Conservation (phyloP, 2,329 filamentous ascomycete genomes). For the Ceratocystis cacaofunesta region DNA sequence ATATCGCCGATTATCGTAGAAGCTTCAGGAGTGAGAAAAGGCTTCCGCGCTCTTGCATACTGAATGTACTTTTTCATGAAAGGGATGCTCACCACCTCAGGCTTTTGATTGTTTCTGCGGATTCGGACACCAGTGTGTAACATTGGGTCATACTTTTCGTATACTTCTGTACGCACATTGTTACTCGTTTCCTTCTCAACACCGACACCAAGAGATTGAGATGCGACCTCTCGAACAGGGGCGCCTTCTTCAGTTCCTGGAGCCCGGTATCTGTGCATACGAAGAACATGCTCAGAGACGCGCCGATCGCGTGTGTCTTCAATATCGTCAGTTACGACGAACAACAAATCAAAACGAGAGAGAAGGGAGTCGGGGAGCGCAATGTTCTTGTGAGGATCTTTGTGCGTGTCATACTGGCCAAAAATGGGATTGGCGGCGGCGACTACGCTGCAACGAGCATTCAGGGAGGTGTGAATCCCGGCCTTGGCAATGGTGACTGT, state of each 20-base stretch:
- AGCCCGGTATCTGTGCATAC: constrained; percentile 92
- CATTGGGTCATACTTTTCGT: constrained; percentile 93
- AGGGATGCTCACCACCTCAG: constrained; percentile 83
- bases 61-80: constrained; percentile 99
- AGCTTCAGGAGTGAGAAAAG: constrained; percentile 76
- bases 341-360: constrained; percentile 95
- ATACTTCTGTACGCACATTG: constrained; percentile 72
- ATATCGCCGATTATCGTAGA: constrained; percentile 82
- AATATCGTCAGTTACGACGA: constrained; percentile 96
- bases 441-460: constrained; percentile 90
- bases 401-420: constrained; percentile 95
- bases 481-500: constrained; percentile 98
- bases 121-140: constrained; percentile 79
- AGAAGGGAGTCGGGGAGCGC: constrained; percentile 89
- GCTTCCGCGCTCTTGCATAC: constrained; percentile 88
- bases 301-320: constrained; percentile 83
- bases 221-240: constrained; percentile 74
- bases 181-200: constrained; percentile 59
- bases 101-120: constrained; percentile 60
- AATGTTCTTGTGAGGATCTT: constrained; percentile 97
- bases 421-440: constrained; percentile 96
- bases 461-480: constrained; percentile 92
- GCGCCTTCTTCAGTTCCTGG: constrained; percentile 88
- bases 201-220: constrained; percentile 76
- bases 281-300: constrained; percentile 88